phyloP scores from a whole-genome alignment of 352 stramenopile species.

The Globisporangium paroecandrum region DNA sequence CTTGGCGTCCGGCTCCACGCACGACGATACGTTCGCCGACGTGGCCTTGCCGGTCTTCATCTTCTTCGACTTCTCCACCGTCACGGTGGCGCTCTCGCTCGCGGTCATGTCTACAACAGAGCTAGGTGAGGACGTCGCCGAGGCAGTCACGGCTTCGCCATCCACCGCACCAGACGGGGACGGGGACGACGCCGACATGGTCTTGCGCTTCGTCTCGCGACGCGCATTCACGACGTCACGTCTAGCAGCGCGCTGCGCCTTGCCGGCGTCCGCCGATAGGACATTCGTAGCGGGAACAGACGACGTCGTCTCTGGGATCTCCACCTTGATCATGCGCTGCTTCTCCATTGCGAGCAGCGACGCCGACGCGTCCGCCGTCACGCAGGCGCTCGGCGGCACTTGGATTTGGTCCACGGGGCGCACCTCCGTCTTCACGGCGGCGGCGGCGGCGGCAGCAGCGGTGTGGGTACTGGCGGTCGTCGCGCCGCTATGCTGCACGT shows the following conservation, averaged over 20 bases:
- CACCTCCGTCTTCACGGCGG: constrained; percentile 31
- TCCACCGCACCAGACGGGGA: background rate
- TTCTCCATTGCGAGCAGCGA: constrained; percentile 26
- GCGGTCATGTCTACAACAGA: constrained; percentile 8
- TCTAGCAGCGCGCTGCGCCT: constrained; percentile 63
- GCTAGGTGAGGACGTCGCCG: constrained; percentile 5
- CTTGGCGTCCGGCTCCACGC: constrained; percentile 10
- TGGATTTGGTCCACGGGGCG: constrained; percentile 63
- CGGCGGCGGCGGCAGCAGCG: background rate
- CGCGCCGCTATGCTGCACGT: constrained; percentile 6
- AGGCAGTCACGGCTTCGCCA: background rate
- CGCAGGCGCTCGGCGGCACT: constrained; percentile 30
- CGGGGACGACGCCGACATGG: constrained; percentile 21
- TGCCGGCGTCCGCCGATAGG: constrained; percentile 26
- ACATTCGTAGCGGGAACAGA: background rate
- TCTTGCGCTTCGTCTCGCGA: constrained; percentile 73
- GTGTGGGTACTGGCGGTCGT: background rate
- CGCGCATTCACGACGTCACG: constrained; percentile 65
- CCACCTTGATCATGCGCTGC: constrained; percentile 61
- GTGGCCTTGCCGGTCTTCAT: constrained; percentile 71
- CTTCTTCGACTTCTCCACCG: constrained; percentile 56
- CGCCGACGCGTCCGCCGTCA: constrained; percentile 17
- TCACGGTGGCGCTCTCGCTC: constrained; percentile 16
- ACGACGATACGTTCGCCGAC: constrained; percentile 25
- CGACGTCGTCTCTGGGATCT: constrained; percentile 22